phyloP scores from a whole-genome alignment of 2,329 filamentous ascomycete species.

The Trichoderma pleuroti region DNA sequence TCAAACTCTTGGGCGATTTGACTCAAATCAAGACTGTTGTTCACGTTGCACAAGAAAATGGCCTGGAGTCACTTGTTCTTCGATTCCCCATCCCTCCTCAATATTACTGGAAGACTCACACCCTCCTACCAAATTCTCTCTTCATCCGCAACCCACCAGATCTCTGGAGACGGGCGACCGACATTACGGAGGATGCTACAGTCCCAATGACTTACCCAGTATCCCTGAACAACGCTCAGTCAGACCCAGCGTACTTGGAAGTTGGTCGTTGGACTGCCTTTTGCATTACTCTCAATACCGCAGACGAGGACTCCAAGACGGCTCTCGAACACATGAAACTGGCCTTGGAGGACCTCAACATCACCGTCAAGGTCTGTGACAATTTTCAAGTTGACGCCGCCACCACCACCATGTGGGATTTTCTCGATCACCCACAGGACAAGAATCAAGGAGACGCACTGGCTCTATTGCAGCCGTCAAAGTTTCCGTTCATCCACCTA shows the following conservation, averaged over 20 bases:
- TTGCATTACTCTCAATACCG: slow-evolving; percentile 40
- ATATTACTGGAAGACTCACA: slow-evolving; percentile 41
- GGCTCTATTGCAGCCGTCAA: slow-evolving; percentile 28
- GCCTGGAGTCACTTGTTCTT: slow-evolving; percentile 41
- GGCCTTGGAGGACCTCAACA: slow-evolving; percentile 69
- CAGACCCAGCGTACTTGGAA: slow-evolving; percentile 27
- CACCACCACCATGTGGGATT: slow-evolving; percentile 30
- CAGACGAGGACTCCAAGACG: slow-evolving; percentile 25
- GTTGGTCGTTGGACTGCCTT: slow-evolving; percentile 58
- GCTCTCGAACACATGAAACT: slow-evolving; percentile 43
- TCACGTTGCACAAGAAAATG: slow-evolving; percentile 28
- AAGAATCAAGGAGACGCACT: slow-evolving; percentile 25
- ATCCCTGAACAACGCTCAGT: neutral
- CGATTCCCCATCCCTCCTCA: slow-evolving; percentile 47
- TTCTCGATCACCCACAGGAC: slow-evolving; percentile 28
- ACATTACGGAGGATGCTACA: slow-evolving; percentile 39
- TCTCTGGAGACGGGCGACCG: slow-evolving; percentile 48
- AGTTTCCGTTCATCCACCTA: slow-evolving; percentile 37
- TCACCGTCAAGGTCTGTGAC: slow-evolving; percentile 45
- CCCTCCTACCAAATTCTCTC: slow-evolving; percentile 29
- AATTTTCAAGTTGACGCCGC: slow-evolving; percentile 39
- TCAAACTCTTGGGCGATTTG: slow-evolving; percentile 44
- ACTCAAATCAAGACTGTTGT: slow-evolving; percentile 44
- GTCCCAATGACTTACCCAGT: slow-evolving; percentile 28
- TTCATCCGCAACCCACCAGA: slow-evolving; percentile 40